Conservation (phyloP, 768 basidiomycete genomes). For the Pleurotus giganteus region DNA sequence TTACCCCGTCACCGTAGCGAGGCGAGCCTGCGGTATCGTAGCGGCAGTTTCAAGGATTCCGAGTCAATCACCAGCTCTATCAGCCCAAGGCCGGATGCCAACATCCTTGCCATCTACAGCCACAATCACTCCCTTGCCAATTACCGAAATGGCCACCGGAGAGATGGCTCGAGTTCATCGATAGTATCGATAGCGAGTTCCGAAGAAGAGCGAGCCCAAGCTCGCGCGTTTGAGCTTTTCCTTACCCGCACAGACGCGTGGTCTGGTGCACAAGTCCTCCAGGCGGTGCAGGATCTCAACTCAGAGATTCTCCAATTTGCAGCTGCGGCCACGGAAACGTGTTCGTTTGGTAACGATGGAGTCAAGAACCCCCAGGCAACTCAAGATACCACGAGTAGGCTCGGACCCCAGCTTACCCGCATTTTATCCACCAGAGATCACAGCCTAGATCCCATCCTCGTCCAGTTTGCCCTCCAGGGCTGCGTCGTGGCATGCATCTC, state of each 20-base stretch:
- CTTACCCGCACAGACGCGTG: conserved; percentile 72
- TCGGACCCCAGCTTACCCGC: conserved; percentile 61
- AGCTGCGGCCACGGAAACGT: conserved; percentile 69
- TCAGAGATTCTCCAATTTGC: conserved; percentile 80
- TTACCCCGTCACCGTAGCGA: conserved; percentile 31
- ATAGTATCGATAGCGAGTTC: conserved; percentile 13
- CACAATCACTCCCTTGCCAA: conserved; percentile 4
- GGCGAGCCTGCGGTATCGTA: conserved; percentile 1
- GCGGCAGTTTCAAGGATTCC: background rate
- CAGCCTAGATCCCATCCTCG: conserved; percentile 71
- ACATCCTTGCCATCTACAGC: conserved; percentile 7
- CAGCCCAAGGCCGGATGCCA: conserved; percentile 3
- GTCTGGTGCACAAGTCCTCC: conserved; percentile 78
- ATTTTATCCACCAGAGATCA: conserved; percentile 65
- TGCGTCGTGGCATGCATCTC: conserved; percentile 66
- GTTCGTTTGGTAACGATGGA: conserved; percentile 45
- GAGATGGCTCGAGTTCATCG: conserved; percentile 7
- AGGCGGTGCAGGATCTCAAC: conserved; percentile 78
- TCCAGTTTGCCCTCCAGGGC: conserved; percentile 75
- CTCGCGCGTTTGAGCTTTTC: conserved; percentile 60
- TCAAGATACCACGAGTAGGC: conserved; percentile 57
- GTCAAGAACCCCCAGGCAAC: conserved; percentile 37
- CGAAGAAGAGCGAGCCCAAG: conserved; percentile 57
- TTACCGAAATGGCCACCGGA: conserved; percentile 9
- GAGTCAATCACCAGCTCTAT: conserved; percentile 5